Evolutionary conservation across 192 early-diverging fungal species (phyloP), one percentile per base, ranked within the genome.

Genomic region (Rhizophagus prolifer): DNA sequence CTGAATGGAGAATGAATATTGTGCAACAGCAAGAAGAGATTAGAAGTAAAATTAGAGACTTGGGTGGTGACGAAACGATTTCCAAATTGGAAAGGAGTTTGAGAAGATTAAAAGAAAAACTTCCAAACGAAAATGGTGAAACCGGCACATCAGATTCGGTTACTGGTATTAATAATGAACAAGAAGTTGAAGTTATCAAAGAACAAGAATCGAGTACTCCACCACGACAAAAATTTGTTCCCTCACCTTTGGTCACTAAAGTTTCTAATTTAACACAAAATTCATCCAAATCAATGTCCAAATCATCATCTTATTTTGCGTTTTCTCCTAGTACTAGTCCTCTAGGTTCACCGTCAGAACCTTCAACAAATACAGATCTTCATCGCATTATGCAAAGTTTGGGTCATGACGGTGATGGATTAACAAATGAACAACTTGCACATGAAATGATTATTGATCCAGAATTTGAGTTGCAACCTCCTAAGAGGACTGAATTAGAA

Each of bases 381-480:
- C 54, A 72, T 34, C 65, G 74, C 30, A 72, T 85, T 6, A 75
- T 85, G 2, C 58, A 74, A 44, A 74, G 60, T 41, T 61, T 62
- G 30, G 63, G 74, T 21, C 84, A 84, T 10, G 66, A 69, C 59
- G 71, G 75, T 2, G 36, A 86, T 3, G 74, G 79, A 1, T 58
- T 90, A 3, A 82, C 82, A 46, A 94, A 93, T 76, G 91, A 91
- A 61, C 83, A 91, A 73, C 80, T 94, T 46, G 91, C 91, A 0
- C 93, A 94, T 76, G 93, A 94, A 79, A 77, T 94, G 16, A 86
- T 91, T 50, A 79, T 93, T 80, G 86, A 94, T 77, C 93, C 93
- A 4, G 86, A 92, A 21, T 94, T 92, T 72, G 78, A 82, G 36
- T 77, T 94, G 12, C 81, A 87, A 54, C 74, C 74, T 12, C 46